phyloP scores from a whole-genome alignment of 2,329 filamentous ascomycete genomes.

The Trichoderma atrobrunneum region DNA sequence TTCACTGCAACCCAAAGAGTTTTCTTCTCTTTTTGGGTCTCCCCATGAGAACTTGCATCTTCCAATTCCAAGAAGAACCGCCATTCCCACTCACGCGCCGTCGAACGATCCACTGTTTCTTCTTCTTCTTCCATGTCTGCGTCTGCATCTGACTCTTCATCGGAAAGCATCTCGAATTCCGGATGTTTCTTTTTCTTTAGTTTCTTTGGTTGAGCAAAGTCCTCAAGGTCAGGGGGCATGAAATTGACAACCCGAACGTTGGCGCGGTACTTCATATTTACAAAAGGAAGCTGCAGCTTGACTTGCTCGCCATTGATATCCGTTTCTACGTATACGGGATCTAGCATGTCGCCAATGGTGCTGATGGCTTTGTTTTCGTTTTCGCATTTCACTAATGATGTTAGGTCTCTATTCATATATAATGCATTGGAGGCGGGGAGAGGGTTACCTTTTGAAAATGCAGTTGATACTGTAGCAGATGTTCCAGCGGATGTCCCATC shows the following conservation, averaged over 20 bases:
- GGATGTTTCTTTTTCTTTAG: conserved; percentile 31
- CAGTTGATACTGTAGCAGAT: conserved; percentile 21
- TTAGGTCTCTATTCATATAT: too few species aligned
- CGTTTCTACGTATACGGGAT: conserved; percentile 41
- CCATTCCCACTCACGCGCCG: conserved; percentile 67
- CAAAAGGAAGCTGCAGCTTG: conserved; percentile 61
- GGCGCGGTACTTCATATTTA: conserved; percentile 67
- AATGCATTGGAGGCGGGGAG: neutral
- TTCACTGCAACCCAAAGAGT: conserved; percentile 68
- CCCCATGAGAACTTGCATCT: conserved; percentile 49
- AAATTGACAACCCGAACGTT: conserved; percentile 80
- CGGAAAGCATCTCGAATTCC: conserved; percentile 52
- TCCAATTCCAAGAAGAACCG: conserved; percentile 76
- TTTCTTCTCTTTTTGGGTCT: conserved; percentile 37
- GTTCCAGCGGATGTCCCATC: neutral
- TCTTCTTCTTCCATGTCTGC: neutral
- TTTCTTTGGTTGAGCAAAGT: conserved; percentile 61
- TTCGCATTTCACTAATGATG: conserved; percentile 45
- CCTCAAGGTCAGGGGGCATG: conserved; percentile 63
- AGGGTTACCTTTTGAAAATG: conserved; percentile 28
- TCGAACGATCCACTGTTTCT: neutral
- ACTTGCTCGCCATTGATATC: conserved; percentile 39
- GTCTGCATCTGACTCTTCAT: conserved; percentile 29
- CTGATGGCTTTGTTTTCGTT: conserved; percentile 36
- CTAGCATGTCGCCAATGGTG: conserved; percentile 40